phyloP scores from a whole-genome alignment of 805 yeast species.

The Pichia paraexigua region DNA sequence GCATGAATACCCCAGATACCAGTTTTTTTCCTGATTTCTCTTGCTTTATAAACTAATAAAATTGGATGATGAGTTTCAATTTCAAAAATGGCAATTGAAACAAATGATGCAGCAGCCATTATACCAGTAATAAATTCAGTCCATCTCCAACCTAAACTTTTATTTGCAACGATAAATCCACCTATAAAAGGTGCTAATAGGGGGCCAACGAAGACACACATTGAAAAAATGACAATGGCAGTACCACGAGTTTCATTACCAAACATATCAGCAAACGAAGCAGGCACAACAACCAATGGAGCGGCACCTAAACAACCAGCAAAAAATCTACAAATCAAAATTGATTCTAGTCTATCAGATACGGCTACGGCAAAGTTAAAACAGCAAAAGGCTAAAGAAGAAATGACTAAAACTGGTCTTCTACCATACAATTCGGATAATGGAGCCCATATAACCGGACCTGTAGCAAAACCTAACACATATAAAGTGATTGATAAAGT shows the following conservation, averaged over 20 bases:
- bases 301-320: slow-evolving; percentile 80
- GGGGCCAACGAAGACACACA: slow-evolving; percentile 75
- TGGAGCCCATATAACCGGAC: slow-evolving; percentile 90
- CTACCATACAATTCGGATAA: slow-evolving; percentile 74
- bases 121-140: slow-evolving; percentile 64
- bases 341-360: slow-evolving; percentile 71
- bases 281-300: slow-evolving; percentile 80
- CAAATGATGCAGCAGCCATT: slow-evolving; percentile 34
- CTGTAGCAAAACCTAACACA: slow-evolving; percentile 90
- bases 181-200: slow-evolving; percentile 76
- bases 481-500: slow-evolving; percentile 70
- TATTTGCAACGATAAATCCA: slow-evolving; percentile 50
- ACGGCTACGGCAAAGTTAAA: slow-evolving; percentile 71
- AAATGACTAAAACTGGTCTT: slow-evolving; percentile 47
- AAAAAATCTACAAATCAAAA: slow-evolving; percentile 70
- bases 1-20: slow-evolving; percentile 82
- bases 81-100: slow-evolving; percentile 36
- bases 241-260: slow-evolving; percentile 60
- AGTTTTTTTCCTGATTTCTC: slow-evolving; percentile 51
- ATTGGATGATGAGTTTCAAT: slow-evolving; percentile 71
- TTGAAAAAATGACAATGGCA: slow-evolving; percentile 63
- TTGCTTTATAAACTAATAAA: slow-evolving; percentile 56
- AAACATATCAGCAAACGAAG: slow-evolving; percentile 77
- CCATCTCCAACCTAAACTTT: slow-evolving; percentile 77
- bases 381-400: slow-evolving; percentile 47